Base-by-base conservation (phyloP, 2,329 filamentous ascomycete species). In the Ophiostoma montium region DNA sequence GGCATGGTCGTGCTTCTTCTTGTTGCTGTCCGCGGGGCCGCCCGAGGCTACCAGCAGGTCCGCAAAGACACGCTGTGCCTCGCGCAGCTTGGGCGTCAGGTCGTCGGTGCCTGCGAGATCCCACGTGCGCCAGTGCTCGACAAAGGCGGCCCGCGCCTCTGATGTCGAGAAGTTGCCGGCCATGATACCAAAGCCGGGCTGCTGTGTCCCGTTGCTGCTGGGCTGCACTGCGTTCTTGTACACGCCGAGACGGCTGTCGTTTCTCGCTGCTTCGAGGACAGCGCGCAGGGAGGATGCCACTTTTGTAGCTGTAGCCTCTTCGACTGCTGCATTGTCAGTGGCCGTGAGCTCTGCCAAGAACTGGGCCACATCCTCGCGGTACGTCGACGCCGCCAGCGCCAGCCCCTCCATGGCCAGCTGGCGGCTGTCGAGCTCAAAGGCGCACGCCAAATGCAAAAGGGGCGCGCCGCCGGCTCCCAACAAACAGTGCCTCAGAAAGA, bases 81-180 rank as follows among this genome's bases (percentile, higher is more conserved):
- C 74, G 51, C 78, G 74, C 60, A 96, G 94, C 58, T 88, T 82
- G 55, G 75, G 71, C n/a, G 72, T 71, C 1, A 85, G 82, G 52
- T 89, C 72, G 9, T 19, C 19, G 33, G 8, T 8, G 94, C 30
- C 19, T 7, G 44, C 27, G 18, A 50, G 21, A 16, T 38, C 18
- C 89, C 88, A 95, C 3, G 84, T 81, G 56, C 94, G 92, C 86
- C 88, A 96, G 67, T 96, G 86, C 57, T 94, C 83, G 42, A 95
- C 65, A 15, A 95, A 69, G 0, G 80, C 71, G 13, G 74, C 70
- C 59, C 90, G 83, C 42, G 49, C 38, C 2, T 46, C 49, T 3
- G 19, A 10, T 12, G 45, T 38, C 8, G 38, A 35, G 47, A 83
- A 75, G 52, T 83, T 69, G 33, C 38, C 47, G 11, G 75, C 65